A percentile compares a stretch with the other conserved stretches of the same genome.
Evolutionary conservation across 768 basidiomycete genomes (phyloP).

Genomic region (Amanita phalloides): DNA sequence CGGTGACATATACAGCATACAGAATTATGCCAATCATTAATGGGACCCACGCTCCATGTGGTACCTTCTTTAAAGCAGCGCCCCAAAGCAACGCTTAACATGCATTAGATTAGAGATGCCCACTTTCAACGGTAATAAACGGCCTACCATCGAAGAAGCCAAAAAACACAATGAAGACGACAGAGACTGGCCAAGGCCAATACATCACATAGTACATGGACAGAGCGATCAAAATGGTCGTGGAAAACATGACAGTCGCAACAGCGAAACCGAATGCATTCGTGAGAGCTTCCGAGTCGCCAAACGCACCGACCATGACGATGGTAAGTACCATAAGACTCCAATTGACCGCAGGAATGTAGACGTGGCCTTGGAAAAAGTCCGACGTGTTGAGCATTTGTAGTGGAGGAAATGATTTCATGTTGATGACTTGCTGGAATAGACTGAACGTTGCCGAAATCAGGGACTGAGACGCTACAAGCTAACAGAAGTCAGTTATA

Average conservation of each 20-base stretch:
- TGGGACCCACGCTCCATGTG: constrained; percentile 59
- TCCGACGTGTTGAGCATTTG: constrained; percentile 53
- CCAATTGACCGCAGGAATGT: constrained; percentile 57
- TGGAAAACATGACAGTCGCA: constrained; percentile 56
- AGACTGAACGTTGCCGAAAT: constrained; percentile 59
- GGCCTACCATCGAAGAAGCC: constrained; percentile 52
- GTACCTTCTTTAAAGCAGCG: constrained; percentile 48
- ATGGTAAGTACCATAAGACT: constrained; percentile 41
- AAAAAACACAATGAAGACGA: constrained; percentile 39
- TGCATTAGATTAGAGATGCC: neutral
- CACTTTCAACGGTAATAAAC: too few relatives aligned
- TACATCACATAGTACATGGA: constrained; percentile 50
- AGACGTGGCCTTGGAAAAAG: constrained; percentile 53
- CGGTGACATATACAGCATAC: constrained; percentile 15
- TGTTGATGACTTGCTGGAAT: constrained; percentile 54
- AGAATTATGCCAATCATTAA: constrained; percentile 45
- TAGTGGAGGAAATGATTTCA: constrained; percentile 46
- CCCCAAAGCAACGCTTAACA: constrained; percentile 47
- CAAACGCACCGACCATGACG: constrained; percentile 46
- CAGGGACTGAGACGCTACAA: constrained; percentile 57
- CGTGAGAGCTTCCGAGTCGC: constrained; percentile 38
- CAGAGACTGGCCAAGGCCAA: constrained; percentile 28
- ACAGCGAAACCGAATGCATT: constrained; percentile 59
- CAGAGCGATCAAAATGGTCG: constrained; percentile 41
- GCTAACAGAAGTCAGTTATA: constrained; percentile 17